phyloP scores from a whole-genome alignment of 495 filamentous ascomycete genomes.

The Amphirosellinia nigrospora region DNA sequence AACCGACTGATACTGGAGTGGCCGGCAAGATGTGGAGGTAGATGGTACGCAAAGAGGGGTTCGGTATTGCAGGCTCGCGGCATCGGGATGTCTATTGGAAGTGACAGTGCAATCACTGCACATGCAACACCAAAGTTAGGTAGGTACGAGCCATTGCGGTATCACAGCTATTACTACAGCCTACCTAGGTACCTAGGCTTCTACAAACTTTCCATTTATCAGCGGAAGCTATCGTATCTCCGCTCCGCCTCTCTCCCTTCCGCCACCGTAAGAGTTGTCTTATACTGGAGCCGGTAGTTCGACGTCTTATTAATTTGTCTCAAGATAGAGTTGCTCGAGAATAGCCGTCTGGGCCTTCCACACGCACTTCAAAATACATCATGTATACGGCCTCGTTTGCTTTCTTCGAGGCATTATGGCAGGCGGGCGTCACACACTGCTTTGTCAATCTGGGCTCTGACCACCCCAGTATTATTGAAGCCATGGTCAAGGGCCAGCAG shows the following conservation, averaged over 20 bases:
- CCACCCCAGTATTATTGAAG: constrained; percentile 90
- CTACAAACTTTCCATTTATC: not conserved
- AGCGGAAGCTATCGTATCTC: constrained; percentile 2
- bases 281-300: not conserved
- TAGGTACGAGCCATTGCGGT: not conserved
- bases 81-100: not conserved
- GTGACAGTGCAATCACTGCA: not conserved
- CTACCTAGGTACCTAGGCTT: too few relatives aligned
- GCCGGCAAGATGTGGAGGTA: not conserved
- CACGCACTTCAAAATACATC: not conserved
- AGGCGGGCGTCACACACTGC: constrained; percentile 85
- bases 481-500: constrained; percentile 87
- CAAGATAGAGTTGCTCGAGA: not conserved
- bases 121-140: not conserved
- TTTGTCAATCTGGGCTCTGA: constrained; percentile 97
- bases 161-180: not conserved
- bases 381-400: constrained; percentile 67
- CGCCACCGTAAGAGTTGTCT: not conserved
- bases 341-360: not conserved
- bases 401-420: constrained; percentile 96
- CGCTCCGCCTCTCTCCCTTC: not conserved
- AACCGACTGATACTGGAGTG: not conserved
- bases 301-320: not conserved
- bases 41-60: constrained; percentile 1
- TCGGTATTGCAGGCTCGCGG: not conserved